Base-by-base conservation (phyloP, 1,139 yeast genomes). In the Scheffersomyces cryptocercus region DNA sequence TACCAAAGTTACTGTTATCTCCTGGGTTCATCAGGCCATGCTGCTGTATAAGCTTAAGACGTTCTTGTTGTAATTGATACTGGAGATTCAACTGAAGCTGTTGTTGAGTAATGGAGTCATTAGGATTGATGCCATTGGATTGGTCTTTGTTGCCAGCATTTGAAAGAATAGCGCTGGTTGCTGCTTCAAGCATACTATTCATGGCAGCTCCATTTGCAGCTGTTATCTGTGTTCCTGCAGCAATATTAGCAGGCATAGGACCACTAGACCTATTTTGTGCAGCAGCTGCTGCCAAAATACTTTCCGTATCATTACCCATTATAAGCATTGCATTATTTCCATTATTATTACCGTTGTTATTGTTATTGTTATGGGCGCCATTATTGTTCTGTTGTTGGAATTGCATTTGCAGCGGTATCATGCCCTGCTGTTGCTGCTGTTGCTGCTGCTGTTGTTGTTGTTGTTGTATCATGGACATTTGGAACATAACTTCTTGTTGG, bases 1-100 rank as follows among this genome's bases (percentile, higher is more conserved):
- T 14, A 10, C 34, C 34, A 9, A 30, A 10, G 5, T 9, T 30
- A 10, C 34, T 14, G 11, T 30, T 14, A 13, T 30, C 15, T 14
- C 13, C 13, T 30, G 34, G 10, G 11, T 30, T 14, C 13, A 30
- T 30, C 15, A 20, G 35, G n/a, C 24, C 35, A 28, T 48, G 54
- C 32, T 50, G 54, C 41, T 52, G 54, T 39, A 47, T 35, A n/a
- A 47, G 45, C 41, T 53, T 52, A 36, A 53, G 37, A 24, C 54
- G 40, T 34, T 53, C 48, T 30, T 52, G 55, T 36, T 51, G 54
- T 36, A 52, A 38, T 37, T 52, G 56, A 36, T 45, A 47, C 38
- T 46, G 54, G 13, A 51, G 31, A 15, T 48, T 46, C 35, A 48
- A 36, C 41, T 44, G 47, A 29, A 37, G 38, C 28, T 44, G 47